Percentiles rank a stretch among this genome's conserved stretches.
phyloP scores from a whole-genome alignment of 345 rosid genomes.

The Camelina sativa region DNA sequence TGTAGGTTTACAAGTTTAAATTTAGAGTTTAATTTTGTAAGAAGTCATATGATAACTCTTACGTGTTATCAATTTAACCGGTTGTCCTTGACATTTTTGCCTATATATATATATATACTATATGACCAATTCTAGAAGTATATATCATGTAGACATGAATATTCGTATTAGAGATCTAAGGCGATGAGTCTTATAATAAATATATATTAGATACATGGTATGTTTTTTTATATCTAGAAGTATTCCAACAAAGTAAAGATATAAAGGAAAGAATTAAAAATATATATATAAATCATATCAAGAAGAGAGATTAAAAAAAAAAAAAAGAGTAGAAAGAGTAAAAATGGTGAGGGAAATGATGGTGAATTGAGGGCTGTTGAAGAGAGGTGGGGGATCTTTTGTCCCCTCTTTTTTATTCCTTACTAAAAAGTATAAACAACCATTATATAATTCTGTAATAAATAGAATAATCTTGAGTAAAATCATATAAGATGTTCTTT shows the following conservation, averaged over 20 bases:
- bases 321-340: conserved; percentile 13
- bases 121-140: not conserved
- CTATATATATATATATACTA: no score
- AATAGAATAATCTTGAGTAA: not conserved
- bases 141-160: not conserved
- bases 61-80: no score
- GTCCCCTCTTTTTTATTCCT: conserved; percentile 19
- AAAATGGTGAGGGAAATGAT: conserved; percentile 43
- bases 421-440: not conserved
- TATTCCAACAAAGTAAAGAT: no score
- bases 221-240: not conserved
- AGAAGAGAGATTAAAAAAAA: no score
- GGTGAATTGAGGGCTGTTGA: conserved; percentile 26
- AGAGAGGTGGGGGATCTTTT: conserved; percentile 28
- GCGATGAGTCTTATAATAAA: not conserved
- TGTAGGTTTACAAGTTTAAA: no score
- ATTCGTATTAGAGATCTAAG: not conserved
- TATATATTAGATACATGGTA: not conserved
- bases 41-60: no score
- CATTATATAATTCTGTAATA: not conserved
- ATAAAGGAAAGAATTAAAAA: no score
- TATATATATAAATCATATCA: no score
- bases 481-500: not conserved
- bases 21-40: no score
- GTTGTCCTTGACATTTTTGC: no score